These are phyloP conservation scores for Gloeostereum incarnatum DNA, from an alignment of 768 basidiomycete species.

Conservation along the genomic window DNA sequence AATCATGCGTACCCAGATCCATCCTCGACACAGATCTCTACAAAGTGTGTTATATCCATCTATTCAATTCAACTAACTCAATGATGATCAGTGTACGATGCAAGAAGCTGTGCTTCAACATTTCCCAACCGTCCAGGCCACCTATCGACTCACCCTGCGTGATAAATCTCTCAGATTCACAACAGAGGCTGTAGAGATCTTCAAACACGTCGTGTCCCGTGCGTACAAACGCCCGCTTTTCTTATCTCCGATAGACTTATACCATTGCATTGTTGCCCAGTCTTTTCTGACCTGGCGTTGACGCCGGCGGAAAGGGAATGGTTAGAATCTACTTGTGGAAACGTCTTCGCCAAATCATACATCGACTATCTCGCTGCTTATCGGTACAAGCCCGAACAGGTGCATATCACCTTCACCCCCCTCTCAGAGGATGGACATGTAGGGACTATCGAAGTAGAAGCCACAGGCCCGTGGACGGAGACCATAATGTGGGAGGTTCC, in stretches of 20 bases:
- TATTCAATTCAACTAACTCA: conserved; percentile 3
- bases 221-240: no score
- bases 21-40: conserved; percentile 92
- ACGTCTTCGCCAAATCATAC: conserved; percentile 59
- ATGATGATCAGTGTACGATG: conserved; percentile 75
- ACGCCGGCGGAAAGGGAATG: conserved; percentile 55
- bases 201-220: conserved; percentile 49
- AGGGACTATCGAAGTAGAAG: conserved; percentile 68
- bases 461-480: conserved; percentile 67
- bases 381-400: conserved; percentile 69
- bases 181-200: conserved; percentile 50
- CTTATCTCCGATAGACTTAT: conserved; percentile 1
- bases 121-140: conserved; percentile 63
- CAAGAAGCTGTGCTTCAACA: conserved; percentile 81
- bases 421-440: conserved; percentile 32
- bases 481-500: conserved; percentile 96
- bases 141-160: conserved; percentile 79
- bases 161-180: conserved; percentile 57
- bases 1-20: conserved; percentile 33
- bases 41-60: conserved; percentile 58
- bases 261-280: conserved; percentile 27
- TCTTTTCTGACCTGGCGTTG: conserved; percentile 54
- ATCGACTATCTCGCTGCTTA: conserved; percentile 66
- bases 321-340: conserved; percentile 64
- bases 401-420: conserved; percentile 57